phyloP scores from a whole-genome alignment of 495 filamentous ascomycete species.

The Trichoderma parareesei region DNA sequence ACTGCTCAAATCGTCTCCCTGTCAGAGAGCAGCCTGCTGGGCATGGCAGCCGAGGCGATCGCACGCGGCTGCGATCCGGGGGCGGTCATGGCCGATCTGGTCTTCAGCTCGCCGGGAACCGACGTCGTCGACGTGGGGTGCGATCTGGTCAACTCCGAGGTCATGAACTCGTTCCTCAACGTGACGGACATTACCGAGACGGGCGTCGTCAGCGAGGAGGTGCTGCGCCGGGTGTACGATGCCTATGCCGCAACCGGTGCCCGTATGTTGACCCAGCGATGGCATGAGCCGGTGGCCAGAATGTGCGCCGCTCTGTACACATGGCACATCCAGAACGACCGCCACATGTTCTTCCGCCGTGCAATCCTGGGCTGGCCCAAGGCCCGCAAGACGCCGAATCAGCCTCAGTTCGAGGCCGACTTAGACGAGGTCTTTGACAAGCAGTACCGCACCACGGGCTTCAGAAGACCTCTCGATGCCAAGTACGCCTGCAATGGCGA shows the following conservation, averaged over 20 bases:
- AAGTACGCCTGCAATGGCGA: conserved; percentile 23
- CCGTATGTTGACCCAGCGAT: conserved; percentile 21
- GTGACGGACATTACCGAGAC: conserved; percentile 25
- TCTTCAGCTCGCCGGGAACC: conserved; percentile 24
- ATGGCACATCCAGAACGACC: conserved; percentile 27
- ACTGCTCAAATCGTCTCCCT: conserved; percentile 20
- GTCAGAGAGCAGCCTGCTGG: conserved; percentile 25
- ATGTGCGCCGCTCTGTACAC: conserved; percentile 22
- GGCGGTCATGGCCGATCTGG: conserved; percentile 22
- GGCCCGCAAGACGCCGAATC: conserved; percentile 17
- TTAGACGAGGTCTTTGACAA: conserved; percentile 27
- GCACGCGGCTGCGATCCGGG: conserved; percentile 24
- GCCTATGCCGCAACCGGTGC: conserved; percentile 22
- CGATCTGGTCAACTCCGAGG: conserved; percentile 26
- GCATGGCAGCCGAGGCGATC: conserved; percentile 25
- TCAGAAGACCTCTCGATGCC: conserved; percentile 21
- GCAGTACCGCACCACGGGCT: conserved; percentile 24
- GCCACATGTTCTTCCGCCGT: conserved; percentile 24
- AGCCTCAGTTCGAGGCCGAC: conserved; percentile 23
- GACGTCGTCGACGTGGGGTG: conserved; percentile 29
- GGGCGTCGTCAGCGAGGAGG: conserved; percentile 25
- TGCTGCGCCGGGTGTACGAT: conserved; percentile 23
- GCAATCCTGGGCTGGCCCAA: conserved; percentile 23
- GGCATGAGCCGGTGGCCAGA: conserved; percentile 21
- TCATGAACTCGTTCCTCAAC: conserved; percentile 28